Evolutionary conservation across 202 grass and related monocot species (phyloP).

Genomic region (Musa balbisiana): DNA sequence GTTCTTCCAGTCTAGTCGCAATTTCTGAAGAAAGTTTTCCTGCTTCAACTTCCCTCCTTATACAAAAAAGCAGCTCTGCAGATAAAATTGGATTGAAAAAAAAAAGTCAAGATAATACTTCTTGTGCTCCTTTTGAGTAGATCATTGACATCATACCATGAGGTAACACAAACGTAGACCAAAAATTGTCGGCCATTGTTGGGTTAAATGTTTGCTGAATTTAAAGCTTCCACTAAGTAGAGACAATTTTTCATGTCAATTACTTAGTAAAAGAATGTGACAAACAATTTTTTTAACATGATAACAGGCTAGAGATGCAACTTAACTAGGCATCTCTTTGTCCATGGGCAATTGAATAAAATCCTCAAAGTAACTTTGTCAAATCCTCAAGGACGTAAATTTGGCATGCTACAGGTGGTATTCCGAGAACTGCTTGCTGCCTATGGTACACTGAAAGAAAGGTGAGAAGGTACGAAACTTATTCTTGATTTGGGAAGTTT

Average conservation of each 20-base stretch:
- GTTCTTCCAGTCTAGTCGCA: constrained; percentile 51
- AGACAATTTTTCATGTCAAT: not conserved
- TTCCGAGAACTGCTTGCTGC: too few species aligned
- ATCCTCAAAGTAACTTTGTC: too few species aligned
- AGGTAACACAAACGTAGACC: not conserved
- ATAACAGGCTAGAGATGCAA: too few species aligned
- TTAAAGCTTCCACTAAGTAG: not conserved
- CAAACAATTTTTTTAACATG: not conserved
- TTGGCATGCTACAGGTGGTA: too few species aligned
- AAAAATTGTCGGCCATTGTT: not conserved
- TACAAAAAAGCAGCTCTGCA: constrained; percentile 57
- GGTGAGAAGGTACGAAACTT: too few species aligned
- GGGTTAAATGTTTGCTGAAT: not conserved
- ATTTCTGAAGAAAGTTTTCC: constrained; percentile 63
- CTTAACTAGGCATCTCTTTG: too few species aligned
- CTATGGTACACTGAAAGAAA: too few species aligned
- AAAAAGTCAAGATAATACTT: not conserved
- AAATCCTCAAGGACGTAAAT: too few species aligned
- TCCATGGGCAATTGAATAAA: too few species aligned
- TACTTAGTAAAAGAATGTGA: not conserved
- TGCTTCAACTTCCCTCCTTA: constrained; percentile 57
- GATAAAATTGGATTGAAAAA: constrained; percentile 6
- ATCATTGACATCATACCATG: too few species aligned
- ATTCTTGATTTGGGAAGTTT: too few species aligned
- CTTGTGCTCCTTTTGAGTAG: too few species aligned